Conservation (phyloP, 768 basidiomycete genomes). For the Peribolospora baueri region DNA sequence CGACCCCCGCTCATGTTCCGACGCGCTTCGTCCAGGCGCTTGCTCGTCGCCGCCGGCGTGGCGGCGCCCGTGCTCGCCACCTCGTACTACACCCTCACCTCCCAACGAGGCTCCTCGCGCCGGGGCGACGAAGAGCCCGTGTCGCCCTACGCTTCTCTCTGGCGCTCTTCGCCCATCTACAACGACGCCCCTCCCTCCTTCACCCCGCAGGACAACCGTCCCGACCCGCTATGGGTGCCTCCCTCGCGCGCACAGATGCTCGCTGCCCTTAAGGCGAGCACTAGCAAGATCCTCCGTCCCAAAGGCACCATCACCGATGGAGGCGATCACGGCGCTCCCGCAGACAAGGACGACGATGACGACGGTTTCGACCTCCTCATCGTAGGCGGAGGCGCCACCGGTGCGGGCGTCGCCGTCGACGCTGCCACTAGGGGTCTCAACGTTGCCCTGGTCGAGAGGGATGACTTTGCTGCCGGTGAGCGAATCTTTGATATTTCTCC, state of each 20-base stretch:
- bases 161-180: too few species aligned
- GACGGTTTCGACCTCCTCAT: constrained; percentile 45
- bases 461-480: constrained; percentile 71
- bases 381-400: constrained; percentile 86
- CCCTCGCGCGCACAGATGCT: constrained; percentile 21
- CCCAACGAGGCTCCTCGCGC: too few species aligned
- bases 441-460: constrained; percentile 77
- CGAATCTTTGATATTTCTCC: not conserved
- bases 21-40: too few species aligned
- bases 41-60: too few species aligned
- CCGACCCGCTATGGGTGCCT: constrained; percentile 21
- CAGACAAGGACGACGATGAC: constrained; percentile 26
- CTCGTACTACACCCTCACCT: too few species aligned
- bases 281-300: too few species aligned
- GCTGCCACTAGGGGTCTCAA: constrained; percentile 74
- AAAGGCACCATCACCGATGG: constrained; percentile 10
- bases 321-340: constrained; percentile 3
- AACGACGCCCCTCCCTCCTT: constrained; percentile 8
- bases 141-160: too few species aligned
- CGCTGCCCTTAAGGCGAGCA: constrained; percentile 15
- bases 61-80: too few species aligned
- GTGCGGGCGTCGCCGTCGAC: constrained; percentile 87
- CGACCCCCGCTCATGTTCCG: too few species aligned
- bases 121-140: too few species aligned
- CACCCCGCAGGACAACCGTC: constrained; percentile 17